These are phyloP conservation scores for Schizothecium vesticola DNA, from an alignment of 495 filamentous ascomycete species.

Conservation along the genomic window DNA sequence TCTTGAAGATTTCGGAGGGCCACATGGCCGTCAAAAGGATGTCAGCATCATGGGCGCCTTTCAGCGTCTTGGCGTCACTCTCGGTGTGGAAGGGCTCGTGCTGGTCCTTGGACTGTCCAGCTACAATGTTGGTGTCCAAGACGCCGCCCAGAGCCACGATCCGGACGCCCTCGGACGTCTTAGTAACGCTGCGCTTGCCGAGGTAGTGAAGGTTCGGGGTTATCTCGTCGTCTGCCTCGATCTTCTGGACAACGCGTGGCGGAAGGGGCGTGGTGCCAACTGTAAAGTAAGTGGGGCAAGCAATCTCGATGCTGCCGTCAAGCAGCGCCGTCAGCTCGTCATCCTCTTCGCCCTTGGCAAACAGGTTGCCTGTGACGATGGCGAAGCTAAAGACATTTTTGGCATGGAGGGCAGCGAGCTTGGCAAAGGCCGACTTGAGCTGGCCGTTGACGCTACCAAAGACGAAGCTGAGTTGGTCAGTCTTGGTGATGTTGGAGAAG, in stretches of 20 bases:
- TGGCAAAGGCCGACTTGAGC: slow-evolving; percentile 66
- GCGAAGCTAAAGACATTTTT: slow-evolving; percentile 86
- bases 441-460: slow-evolving; percentile 74
- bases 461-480: slow-evolving; percentile 61
- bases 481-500: slow-evolving; percentile 11
- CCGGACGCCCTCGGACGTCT: slow-evolving; percentile 82
- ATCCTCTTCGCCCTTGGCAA: slow-evolving; percentile 52
- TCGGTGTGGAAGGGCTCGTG: slow-evolving; percentile 64
- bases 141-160: slow-evolving; percentile 76
- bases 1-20: slow-evolving; percentile 64
- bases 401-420: slow-evolving; percentile 67
- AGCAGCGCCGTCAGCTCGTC: slow-evolving; percentile 60
- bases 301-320: slow-evolving; percentile 61
- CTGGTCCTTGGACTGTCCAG: slow-evolving; percentile 54
- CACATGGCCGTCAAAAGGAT: slow-evolving; percentile 82
- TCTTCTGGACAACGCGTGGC: slow-evolving; percentile 57
- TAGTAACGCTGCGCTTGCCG: slow-evolving; percentile 75
- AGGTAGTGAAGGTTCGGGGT: slow-evolving; percentile 85
- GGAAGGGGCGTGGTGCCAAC: slow-evolving; percentile 68
- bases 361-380: slow-evolving; percentile 79
- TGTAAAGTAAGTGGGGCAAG: slow-evolving; percentile 82
- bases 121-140: slow-evolving; percentile 48
- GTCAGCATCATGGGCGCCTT: slow-evolving; percentile 70
- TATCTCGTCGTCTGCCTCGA: slow-evolving; percentile 68
- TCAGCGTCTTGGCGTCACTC: slow-evolving; percentile 67